Conservation (phyloP, 352 stramenopile genomes). For the Blastocystis sp. region DNA sequence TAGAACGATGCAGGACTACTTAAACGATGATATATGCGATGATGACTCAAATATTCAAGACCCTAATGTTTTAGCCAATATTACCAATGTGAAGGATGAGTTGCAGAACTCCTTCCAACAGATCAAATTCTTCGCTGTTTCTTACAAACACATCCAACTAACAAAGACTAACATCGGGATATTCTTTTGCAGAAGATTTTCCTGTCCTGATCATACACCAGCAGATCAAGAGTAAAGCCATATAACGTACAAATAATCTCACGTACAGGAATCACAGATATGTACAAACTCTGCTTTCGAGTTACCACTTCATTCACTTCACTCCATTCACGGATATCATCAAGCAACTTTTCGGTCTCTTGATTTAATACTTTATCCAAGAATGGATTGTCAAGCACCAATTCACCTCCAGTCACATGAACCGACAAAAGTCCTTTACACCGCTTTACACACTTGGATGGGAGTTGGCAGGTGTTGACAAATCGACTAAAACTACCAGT, state of each 20-base stretch:
- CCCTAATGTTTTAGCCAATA: not conserved
- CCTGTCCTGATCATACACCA: not conserved
- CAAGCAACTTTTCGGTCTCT: not conserved
- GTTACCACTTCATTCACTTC: not conserved
- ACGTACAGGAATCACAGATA: not conserved
- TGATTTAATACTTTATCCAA: not conserved
- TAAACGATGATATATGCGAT: conserved; percentile 34
- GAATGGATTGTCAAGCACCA: not conserved
- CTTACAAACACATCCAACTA: not conserved
- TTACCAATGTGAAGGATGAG: conserved; percentile 40
- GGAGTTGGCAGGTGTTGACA: not conserved
- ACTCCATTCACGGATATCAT: not conserved
- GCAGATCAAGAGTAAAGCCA: not conserved
- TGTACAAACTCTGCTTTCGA: not conserved
- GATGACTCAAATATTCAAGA: conserved; percentile 43
- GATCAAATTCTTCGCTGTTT: not conserved
- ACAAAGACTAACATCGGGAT: not conserved
- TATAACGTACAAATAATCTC: not conserved
- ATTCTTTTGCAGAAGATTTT: not conserved
- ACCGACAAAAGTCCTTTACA: not conserved
- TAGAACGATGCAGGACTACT: not conserved
- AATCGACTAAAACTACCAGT: not conserved
- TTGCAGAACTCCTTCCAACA: not conserved
- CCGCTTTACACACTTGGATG: not conserved
- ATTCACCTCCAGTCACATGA: not conserved